Conservation (phyloP, 2,329 filamentous ascomycete species). For the Clonostachys rosea region DNA sequence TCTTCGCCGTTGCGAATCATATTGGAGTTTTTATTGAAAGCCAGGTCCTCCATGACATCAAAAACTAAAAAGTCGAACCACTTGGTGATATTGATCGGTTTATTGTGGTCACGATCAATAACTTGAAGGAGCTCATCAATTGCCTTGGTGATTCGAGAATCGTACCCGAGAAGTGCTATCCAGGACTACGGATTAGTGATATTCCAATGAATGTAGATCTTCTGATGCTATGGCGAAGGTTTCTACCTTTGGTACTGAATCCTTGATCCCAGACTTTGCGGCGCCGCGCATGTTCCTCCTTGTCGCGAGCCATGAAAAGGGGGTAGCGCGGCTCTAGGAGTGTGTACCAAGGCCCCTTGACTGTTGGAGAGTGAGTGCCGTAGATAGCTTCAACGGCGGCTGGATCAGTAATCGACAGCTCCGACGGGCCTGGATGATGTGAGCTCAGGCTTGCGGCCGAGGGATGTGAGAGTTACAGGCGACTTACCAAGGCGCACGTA, state of each 20-base stretch:
- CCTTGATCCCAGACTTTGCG: slow-evolving; percentile 22
- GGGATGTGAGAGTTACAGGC: neutral
- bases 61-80: slow-evolving; percentile 29
- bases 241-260: slow-evolving; percentile 1
- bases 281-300: slow-evolving; percentile 18
- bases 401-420: slow-evolving; percentile 21
- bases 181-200: too few relatives aligned
- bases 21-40: slow-evolving; percentile 24
- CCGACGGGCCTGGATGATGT: slow-evolving; percentile 15
- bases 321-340: slow-evolving; percentile 17
- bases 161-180: neutral
- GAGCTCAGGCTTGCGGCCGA: neutral
- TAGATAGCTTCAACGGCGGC: slow-evolving; percentile 18
- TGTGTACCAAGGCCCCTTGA: slow-evolving; percentile 25
- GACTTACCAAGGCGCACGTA: slow-evolving; percentile 17
- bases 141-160: neutral
- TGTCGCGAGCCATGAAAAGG: slow-evolving; percentile 17
- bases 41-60: slow-evolving; percentile 31
- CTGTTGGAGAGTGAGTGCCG: slow-evolving; percentile 14
- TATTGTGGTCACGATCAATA: slow-evolving; percentile 11
- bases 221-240: too few relatives aligned
- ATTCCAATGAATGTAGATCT: too few relatives aligned
- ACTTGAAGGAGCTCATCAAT: slow-evolving; percentile 9
- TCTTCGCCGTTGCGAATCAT: slow-evolving; percentile 18
- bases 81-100: slow-evolving; percentile 15